A percentile compares a stretch with the other conserved stretches of the same genome.
phyloP scores from a whole-genome alignment of 1,139 yeast genomes.

The Petasospora fabianii region DNA sequence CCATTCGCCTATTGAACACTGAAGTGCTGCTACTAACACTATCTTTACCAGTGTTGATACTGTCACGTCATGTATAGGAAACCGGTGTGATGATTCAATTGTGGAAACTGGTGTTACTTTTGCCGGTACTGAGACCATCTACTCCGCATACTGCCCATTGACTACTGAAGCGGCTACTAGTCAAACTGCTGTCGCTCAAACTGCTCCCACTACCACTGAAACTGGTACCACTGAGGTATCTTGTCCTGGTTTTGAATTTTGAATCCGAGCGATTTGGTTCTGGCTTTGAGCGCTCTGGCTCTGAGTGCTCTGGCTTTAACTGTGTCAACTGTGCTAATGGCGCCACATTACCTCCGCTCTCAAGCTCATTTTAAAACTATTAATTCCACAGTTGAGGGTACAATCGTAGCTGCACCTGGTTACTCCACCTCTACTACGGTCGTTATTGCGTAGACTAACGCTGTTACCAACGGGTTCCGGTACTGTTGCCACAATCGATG shows the following conservation, averaged over 20 bases:
- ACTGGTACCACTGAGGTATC: background rate
- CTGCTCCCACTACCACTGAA: too few species aligned
- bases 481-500: constrained; percentile 1
- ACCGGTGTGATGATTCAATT: background rate
- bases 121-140: constrained; percentile 2
- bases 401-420: background rate
- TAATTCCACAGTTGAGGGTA: constrained; percentile 3
- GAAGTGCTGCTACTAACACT: too few species aligned
- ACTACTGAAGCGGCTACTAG: too few species aligned
- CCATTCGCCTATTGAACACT: too few species aligned
- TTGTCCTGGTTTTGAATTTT: too few species aligned
- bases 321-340: background rate
- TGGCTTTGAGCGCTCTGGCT: too few species aligned
- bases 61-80: background rate
- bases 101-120: constrained; percentile 1
- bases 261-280: too few species aligned
- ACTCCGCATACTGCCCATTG: constrained; percentile 6
- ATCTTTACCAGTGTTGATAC: background rate
- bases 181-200: too few species aligned
- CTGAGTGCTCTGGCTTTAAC: too few species aligned
- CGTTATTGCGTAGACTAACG: background rate
- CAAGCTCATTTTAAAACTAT: background rate
- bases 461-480: too few species aligned
- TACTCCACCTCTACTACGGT: background rate
- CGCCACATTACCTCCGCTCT: background rate